Evolutionary conservation across 1,284 basidiomycete species (phyloP).

Genomic region (Irpex sp.): DNA sequence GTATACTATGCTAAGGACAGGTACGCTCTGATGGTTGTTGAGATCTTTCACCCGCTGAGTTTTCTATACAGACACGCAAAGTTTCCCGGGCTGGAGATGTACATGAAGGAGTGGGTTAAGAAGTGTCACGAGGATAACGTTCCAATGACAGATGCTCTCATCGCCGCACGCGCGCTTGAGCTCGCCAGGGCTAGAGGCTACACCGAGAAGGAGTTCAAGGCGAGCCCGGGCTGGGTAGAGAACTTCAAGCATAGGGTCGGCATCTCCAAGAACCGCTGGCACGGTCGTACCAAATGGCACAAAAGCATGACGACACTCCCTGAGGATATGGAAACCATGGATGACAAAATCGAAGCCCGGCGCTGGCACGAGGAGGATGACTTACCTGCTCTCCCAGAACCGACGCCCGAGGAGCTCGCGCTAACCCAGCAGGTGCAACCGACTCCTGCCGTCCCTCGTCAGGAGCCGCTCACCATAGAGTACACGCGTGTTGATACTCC

Average conservation of each 20-base stretch:
- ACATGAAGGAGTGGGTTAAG: constrained; percentile 59
- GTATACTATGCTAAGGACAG: constrained; percentile 62
- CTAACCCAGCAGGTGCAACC: background rate
- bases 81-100: constrained; percentile 73
- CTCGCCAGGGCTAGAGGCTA: constrained; percentile 58
- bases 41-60: constrained; percentile 13
- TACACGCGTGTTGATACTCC: background rate
- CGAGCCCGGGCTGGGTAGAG: constrained; percentile 87
- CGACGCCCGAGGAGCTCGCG: background rate
- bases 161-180: constrained; percentile 70
- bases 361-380: background rate
- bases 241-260: constrained; percentile 84
- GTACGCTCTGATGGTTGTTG: constrained; percentile 31
- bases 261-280: constrained; percentile 65
- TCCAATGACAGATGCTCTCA: constrained; percentile 65
- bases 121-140: constrained; percentile 47
- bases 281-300: constrained; percentile 30
- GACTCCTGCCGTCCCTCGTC: background rate
- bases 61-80: constrained; percentile 55
- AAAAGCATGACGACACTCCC: background rate
- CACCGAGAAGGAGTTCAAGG: constrained; percentile 79
- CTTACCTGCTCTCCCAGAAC: background rate
- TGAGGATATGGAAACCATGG: background rate
- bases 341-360: background rate
- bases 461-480: background rate